Percentiles rank a stretch among this genome's conserved stretches.
Evolutionary conservation across 345 rosid species (phyloP).

Genomic region (Citrus medica): DNA sequence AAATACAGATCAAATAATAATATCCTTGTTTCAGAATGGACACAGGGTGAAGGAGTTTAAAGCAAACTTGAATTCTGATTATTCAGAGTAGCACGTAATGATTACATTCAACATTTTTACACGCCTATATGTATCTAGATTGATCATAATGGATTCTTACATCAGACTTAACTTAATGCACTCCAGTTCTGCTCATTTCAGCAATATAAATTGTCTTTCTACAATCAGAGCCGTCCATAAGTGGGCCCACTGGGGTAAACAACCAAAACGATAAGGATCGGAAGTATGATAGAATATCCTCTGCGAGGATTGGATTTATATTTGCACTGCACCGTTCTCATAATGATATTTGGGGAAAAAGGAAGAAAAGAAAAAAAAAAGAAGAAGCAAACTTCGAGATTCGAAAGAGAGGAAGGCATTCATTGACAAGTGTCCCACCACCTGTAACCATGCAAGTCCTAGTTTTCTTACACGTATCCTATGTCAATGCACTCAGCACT

Average conservation of each 20-base stretch:
- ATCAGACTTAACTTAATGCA: too few relatives aligned
- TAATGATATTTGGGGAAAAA: too few relatives aligned
- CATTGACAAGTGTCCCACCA: constrained; percentile 44
- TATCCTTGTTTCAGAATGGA: neutral
- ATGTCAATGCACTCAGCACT: constrained; percentile 1
- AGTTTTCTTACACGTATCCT: constrained; percentile 22
- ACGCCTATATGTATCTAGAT: neutral
- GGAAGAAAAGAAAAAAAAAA: too few relatives aligned
- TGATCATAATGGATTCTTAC: too few relatives aligned
- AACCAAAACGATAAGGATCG: neutral
- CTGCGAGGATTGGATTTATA: too few relatives aligned
- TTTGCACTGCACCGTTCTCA: neutral
- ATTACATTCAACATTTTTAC: neutral
- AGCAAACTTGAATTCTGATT: neutral
- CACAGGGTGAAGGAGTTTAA: neutral
- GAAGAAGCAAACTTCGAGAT: neutral
- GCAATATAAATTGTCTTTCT: neutral
- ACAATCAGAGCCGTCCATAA: neutral
- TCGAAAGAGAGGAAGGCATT: neutral
- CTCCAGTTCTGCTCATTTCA: neutral
- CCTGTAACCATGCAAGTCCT: constrained; percentile 33
- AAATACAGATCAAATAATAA: too few relatives aligned
- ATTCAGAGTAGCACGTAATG: neutral
- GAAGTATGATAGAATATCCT: neutral
- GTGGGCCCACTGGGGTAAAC: neutral